Conservation (phyloP, 768 basidiomycete genomes). For the Termitomyces sp. region DNA sequence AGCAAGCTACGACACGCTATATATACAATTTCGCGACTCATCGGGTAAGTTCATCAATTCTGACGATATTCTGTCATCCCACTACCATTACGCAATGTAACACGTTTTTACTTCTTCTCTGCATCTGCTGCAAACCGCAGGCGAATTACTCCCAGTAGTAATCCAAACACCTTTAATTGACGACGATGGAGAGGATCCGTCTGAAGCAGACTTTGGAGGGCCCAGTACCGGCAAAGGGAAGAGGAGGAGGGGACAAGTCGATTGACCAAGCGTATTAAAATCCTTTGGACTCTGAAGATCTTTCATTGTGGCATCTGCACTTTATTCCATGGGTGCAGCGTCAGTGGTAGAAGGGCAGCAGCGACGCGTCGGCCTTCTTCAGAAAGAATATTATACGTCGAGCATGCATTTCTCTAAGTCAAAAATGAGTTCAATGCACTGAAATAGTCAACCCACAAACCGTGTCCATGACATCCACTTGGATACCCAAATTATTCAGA, state of each 20-base stretch:
- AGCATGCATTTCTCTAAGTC: slow-evolving; percentile 82
- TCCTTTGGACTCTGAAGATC: neutral
- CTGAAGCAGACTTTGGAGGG: slow-evolving; percentile 16
- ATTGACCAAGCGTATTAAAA: slow-evolving; percentile 6
- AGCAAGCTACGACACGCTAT: slow-evolving; percentile 62
- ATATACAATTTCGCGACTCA: slow-evolving; percentile 58
- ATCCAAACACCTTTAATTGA: slow-evolving; percentile 51
- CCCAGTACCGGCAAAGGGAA: slow-evolving; percentile 52
- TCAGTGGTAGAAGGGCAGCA: slow-evolving; percentile 77
- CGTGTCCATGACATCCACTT: slow-evolving; percentile 86
- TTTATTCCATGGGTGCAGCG: slow-evolving; percentile 48
- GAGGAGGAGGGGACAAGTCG: slow-evolving; percentile 51
- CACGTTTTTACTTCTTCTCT: slow-evolving; percentile 10
- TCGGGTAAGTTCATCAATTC: slow-evolving; percentile 41
- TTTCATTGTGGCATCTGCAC: slow-evolving; percentile 11
- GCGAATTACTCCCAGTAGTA: slow-evolving; percentile 52
- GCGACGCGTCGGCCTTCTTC: slow-evolving; percentile 94
- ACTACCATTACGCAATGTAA: slow-evolving; percentile 12
- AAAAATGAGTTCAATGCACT: neutral
- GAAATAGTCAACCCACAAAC: slow-evolving; percentile 32
- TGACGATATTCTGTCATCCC: slow-evolving; percentile 8
- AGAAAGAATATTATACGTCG: slow-evolving; percentile 88
- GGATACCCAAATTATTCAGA: slow-evolving; percentile 73
- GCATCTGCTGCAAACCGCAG: slow-evolving; percentile 27
- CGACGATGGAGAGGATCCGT: slow-evolving; percentile 55